Base-by-base conservation (phyloP, 352 stramenopile species). In the Blastocystis sp. region DNA sequence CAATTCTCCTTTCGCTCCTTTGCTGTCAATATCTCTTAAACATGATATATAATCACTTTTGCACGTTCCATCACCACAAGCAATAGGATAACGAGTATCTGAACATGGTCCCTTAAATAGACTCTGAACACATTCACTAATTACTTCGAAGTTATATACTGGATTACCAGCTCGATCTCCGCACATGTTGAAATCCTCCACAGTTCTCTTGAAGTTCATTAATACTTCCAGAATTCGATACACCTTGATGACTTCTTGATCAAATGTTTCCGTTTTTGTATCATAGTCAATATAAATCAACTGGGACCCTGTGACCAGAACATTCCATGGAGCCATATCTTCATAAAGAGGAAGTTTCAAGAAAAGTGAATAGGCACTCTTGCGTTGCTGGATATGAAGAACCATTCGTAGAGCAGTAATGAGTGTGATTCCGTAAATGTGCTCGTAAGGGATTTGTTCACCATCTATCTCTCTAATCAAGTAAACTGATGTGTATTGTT, bases 311-410 rank as follows among this genome's bases (percentile, higher is more conserved):
- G 59, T 58, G 4, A 91, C 73, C 22, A 92, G 90, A 33, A 92
- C 92, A 54, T 92, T 92, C 91, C 91, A 92, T 13, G 91, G 91
- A 27, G 91, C 91, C 91, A 92, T 92, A 62, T 92, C 91, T 76
- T 92, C 87, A 80, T 92, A 92, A 5, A 92, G 68, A 0, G 91
- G 91, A 1, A 92, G 56, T 35, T 73, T 60, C 35, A 92, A 84
- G 66, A 92, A 92, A 17, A 54, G 33, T 22, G 69, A 35, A 53
- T 90, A 92, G 6, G 90, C 80, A 35, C 30, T 27, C 0, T 62
- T 56, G n/a, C 89, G 60, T 62, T 90, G 90, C 13, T 40, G 48
- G 3, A 13, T 22, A 11, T 89, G 27, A 42, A 92, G 35, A 30
- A 70, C 88, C n/a, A 92, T 53, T n/a, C 91, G 62, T 35, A 92